Percentiles rank a stretch among this genome's conserved stretches.
phyloP scores from a whole-genome alignment of 345 rosid genomes.

The Lepidium africanum region DNA sequence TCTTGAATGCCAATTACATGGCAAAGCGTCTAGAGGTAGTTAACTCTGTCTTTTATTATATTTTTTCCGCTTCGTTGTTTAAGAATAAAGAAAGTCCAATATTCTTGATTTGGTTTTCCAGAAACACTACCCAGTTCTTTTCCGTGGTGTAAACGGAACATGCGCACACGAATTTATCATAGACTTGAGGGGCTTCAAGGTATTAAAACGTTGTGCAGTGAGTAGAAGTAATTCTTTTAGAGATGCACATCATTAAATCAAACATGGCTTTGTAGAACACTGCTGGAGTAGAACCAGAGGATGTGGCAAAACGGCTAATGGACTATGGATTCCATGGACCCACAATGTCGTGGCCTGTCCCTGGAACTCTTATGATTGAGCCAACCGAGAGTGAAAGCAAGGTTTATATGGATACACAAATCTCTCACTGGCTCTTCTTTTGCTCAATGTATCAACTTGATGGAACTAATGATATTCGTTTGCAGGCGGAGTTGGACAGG shows the following conservation, averaged over 20 bases:
- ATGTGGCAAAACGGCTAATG: conserved; percentile 95
- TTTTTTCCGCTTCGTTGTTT: neutral
- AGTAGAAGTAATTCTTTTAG: neutral
- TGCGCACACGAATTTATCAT: conserved; percentile 93
- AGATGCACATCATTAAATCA: neutral
- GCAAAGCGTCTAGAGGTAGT: conserved; percentile 93
- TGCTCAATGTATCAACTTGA: neutral
- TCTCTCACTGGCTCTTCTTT: neutral
- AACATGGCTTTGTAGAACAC: conserved; percentile 43
- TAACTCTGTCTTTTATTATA: neutral
- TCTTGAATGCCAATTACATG: conserved; percentile 98
- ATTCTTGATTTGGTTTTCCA: conserved; percentile 24
- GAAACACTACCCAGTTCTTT: conserved; percentile 79
- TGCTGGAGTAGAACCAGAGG: conserved; percentile 94
- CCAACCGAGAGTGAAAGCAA: conserved; percentile 99
- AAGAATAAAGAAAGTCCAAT: neutral
- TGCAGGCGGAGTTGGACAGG: conserved; percentile 96
- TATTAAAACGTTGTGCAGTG: conserved; percentile 18
- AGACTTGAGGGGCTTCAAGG: conserved; percentile 93
- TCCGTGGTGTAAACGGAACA: conserved; percentile 95
- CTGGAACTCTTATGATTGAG: conserved; percentile 97
- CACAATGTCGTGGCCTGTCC: conserved; percentile 99
- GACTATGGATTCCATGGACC: conserved; percentile 97
- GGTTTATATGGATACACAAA: conserved; percentile 33
- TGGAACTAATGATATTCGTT: neutral